Evolutionary conservation across 208 protist genomes (phyloP).

Genomic region (Leishmania mexicana): DNA sequence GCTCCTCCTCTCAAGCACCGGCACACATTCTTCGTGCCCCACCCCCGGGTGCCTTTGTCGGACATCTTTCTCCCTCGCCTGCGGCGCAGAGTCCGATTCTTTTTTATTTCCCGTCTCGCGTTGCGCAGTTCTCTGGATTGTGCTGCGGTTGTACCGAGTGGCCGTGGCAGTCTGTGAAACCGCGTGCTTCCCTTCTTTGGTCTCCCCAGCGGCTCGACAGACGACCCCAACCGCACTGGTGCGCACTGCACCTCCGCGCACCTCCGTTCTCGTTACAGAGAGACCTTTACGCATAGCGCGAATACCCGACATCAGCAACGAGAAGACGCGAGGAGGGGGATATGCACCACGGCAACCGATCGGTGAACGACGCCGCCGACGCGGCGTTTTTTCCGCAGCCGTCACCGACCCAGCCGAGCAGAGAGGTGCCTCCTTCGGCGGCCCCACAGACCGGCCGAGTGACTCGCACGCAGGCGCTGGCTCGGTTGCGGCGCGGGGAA

Average conservation of each 20-base stretch:
- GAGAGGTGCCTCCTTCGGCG: neutral
- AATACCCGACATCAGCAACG: neutral
- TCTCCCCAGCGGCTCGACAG: neutral
- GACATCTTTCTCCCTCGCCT: neutral
- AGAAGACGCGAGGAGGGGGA: neutral
- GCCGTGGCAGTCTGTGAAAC: neutral
- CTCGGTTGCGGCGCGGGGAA: neutral
- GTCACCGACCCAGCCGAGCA: neutral
- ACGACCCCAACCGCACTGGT: neutral
- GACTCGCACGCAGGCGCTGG: slow-evolving; percentile 1
- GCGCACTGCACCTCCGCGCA: neutral
- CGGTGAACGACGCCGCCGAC: neutral
- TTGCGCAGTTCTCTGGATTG: too few relatives aligned
- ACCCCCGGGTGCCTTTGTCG: neutral
- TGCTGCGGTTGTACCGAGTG: neutral
- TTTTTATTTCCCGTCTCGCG: neutral
- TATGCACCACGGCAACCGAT: neutral
- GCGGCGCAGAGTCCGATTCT: neutral
- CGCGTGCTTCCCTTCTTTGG: neutral
- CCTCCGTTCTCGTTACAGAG: neutral
- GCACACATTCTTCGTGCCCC: neutral
- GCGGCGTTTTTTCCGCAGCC: neutral
- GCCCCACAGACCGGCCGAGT: neutral
- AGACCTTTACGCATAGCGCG: neutral
- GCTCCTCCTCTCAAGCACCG: neutral